A percentile compares a stretch with the other conserved stretches of the same genome.
Conservation (phyloP, 805 yeast genomes). For the Komagataella ulmi region DNA sequence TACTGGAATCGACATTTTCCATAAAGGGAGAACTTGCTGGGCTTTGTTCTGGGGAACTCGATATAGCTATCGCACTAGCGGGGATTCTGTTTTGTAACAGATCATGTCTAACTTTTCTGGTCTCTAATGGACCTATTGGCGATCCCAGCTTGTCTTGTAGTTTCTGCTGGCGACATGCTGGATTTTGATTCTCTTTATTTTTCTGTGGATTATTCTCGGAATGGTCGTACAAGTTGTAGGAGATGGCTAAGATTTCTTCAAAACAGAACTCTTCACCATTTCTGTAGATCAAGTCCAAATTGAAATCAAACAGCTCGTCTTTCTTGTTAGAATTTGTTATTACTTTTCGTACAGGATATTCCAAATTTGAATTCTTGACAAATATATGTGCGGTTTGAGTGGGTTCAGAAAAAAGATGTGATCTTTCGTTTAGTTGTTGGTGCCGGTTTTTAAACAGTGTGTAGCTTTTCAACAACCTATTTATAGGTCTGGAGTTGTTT, state of each 20-base stretch:
- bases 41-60: constrained; percentile 1
- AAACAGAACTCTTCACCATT: constrained; percentile 31
- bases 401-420: constrained; percentile 1
- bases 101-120: neutral
- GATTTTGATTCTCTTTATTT: constrained; percentile 3
- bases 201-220: neutral
- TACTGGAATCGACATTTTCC: neutral
- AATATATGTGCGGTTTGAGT: neutral
- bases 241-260: constrained; percentile 37
- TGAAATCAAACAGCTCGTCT: constrained; percentile 44
- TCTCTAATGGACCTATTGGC: neutral
- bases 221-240: neutral
- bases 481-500: constrained; percentile 51
- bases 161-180: neutral
- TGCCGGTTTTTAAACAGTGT: constrained; percentile 29
- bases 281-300: constrained; percentile 44
- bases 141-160: constrained; percentile 4
- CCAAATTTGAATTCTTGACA: constrained; percentile 14
- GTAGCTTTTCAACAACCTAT: constrained; percentile 27
- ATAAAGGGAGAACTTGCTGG: constrained; percentile 54
- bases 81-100: neutral
- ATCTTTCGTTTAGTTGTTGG: constrained; percentile 9
- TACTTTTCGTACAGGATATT: constrained; percentile 31
- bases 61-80: neutral
- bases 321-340: constrained; percentile 44